These are phyloP conservation scores for Diplotaxis tenuifolia DNA, from an alignment of 345 rosid genomes.

Conservation along the genomic window DNA sequence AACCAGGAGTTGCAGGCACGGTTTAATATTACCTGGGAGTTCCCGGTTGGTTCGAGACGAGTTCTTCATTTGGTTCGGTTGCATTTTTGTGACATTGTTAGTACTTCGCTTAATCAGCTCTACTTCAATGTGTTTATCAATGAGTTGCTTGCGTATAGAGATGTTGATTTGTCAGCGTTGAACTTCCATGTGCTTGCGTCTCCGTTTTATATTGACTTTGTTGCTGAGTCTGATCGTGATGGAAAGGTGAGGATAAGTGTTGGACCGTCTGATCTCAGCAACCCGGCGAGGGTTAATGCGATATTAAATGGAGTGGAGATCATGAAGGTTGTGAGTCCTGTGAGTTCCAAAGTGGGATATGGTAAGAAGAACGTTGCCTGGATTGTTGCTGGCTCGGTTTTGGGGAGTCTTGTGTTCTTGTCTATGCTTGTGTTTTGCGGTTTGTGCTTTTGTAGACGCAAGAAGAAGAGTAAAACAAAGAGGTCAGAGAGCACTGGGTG, in stretches of 20 bases:
- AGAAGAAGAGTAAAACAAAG: slow-evolving; percentile 38
- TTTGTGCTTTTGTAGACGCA: slow-evolving; percentile 38
- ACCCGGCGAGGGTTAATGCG: slow-evolving; percentile 54
- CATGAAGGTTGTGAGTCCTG: slow-evolving; percentile 60
- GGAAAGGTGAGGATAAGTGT: slow-evolving; percentile 62
- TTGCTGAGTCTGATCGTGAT: slow-evolving; percentile 55
- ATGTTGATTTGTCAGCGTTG: slow-evolving; percentile 76
- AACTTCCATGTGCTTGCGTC: slow-evolving; percentile 62
- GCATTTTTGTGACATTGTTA: slow-evolving; percentile 93
- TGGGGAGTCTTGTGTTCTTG: slow-evolving; percentile 58
- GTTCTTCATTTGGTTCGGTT: slow-evolving; percentile 68
- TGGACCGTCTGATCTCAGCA: slow-evolving; percentile 86
- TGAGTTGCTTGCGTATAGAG: slow-evolving; percentile 53
- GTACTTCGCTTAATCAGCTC: slow-evolving; percentile 67
- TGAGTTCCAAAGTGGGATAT: slow-evolving; percentile 20
- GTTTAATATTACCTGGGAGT: slow-evolving; percentile 79
- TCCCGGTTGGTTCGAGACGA: slow-evolving; percentile 52
- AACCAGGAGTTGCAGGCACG: slow-evolving; percentile 40
- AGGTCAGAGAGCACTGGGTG: slow-evolving; percentile 67
- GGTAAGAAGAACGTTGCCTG: slow-evolving; percentile 45
- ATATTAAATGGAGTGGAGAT: slow-evolving; percentile 87
- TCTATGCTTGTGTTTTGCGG: slow-evolving; percentile 36
- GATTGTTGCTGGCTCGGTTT: slow-evolving; percentile 53
- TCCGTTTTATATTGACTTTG: slow-evolving; percentile 71
- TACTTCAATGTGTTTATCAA: slow-evolving; percentile 79